Conservation (phyloP, 106 monocot species). For the Dendrobium officinale region DNA sequence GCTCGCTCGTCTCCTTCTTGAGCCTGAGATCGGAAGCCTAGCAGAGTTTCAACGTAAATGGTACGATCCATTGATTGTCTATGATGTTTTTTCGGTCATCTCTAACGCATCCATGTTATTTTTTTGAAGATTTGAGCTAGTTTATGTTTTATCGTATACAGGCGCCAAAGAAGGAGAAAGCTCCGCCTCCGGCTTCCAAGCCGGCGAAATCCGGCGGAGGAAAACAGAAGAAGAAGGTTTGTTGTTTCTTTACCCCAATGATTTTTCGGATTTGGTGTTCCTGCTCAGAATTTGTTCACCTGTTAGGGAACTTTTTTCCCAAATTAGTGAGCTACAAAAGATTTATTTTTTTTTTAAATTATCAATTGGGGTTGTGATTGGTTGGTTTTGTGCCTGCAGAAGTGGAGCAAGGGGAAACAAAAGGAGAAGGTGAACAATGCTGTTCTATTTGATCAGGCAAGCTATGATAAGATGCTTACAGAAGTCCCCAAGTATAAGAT, state of each 20-base stretch:
- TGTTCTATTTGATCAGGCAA: conserved; percentile 21
- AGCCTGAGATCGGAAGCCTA: no score
- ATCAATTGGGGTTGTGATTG: neutral
- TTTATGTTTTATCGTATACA: neutral
- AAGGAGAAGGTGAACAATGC: conserved; percentile 32
- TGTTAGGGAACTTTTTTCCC: neutral
- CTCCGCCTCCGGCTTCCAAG: conserved; percentile 30
- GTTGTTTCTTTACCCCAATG: neutral
- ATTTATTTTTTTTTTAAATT: neutral
- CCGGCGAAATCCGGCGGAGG: conserved; percentile 36
- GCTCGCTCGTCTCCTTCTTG: no score
- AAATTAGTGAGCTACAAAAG: neutral
- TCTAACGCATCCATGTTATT: neutral
- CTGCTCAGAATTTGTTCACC: neutral
- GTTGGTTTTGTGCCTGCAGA: conserved; percentile 9
- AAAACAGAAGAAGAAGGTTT: conserved; percentile 39
- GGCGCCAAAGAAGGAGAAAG: conserved; percentile 42
- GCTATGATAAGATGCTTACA: conserved; percentile 24
- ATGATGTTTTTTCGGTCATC: neutral
- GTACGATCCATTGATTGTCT: no score
- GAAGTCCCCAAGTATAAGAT: conserved; percentile 30
- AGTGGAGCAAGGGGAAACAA: conserved; percentile 34
- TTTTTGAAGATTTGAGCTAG: neutral
- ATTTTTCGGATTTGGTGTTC: neutral
- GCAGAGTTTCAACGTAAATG: no score